Conservation (phyloP, 345 rosid species). For the Noccaea caerulescens region DNA sequence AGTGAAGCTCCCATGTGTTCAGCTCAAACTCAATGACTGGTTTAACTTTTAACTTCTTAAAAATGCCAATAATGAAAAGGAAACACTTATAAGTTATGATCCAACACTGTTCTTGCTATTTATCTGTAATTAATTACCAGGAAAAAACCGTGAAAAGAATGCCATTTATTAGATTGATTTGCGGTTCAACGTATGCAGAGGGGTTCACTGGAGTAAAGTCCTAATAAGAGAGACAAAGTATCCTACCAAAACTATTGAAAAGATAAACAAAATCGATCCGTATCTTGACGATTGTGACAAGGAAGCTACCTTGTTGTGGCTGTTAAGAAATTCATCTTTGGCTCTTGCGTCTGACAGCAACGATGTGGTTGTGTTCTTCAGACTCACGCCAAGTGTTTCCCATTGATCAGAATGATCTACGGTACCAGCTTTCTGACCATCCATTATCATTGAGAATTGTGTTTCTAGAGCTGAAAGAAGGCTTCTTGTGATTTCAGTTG, state of each 20-base stretch:
- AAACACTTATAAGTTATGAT: background rate
- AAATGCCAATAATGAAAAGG: background rate
- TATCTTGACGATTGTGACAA: conserved; percentile 60
- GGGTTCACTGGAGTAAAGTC: conserved; percentile 43
- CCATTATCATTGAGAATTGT: conserved; percentile 47
- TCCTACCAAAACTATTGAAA: conserved; percentile 55
- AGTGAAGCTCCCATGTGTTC: background rate
- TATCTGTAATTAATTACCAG: background rate
- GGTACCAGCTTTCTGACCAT: conserved; percentile 31
- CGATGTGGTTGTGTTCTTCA: conserved; percentile 50
- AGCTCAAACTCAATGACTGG: background rate
- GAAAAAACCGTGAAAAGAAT: background rate
- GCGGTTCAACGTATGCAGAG: conserved; percentile 16
- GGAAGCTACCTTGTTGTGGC: conserved; percentile 77
- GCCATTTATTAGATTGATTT: conserved; percentile 20
- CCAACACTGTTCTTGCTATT: background rate
- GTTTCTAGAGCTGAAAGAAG: conserved; percentile 70
- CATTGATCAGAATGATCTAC: conserved; percentile 48
- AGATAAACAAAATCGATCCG: conserved; percentile 49
- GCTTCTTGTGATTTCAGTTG: conserved; percentile 57
- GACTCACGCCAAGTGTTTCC: conserved; percentile 53
- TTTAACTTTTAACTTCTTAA: conserved; percentile 5
- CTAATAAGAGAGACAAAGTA: conserved; percentile 47
- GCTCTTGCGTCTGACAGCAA: conserved; percentile 53
- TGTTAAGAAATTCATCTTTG: conserved; percentile 41